phyloP scores from a whole-genome alignment of 73 alveolate genomes.

The Paraurostyla sp. region DNA sequence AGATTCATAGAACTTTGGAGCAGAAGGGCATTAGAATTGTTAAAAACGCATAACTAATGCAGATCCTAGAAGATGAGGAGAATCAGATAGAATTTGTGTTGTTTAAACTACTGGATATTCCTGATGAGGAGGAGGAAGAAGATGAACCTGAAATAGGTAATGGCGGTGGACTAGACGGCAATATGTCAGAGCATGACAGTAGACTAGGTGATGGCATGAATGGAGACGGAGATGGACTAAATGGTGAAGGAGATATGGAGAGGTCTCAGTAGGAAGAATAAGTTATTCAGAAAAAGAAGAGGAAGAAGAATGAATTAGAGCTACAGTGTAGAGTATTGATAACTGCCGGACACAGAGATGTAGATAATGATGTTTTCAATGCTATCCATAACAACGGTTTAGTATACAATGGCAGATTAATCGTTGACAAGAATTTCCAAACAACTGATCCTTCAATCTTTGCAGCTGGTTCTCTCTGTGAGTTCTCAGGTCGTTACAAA shows the following conservation, averaged over 20 bases:
- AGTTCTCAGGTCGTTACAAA: conserved; percentile 97
- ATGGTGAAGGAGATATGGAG: conserved; percentile 51
- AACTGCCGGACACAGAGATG: conserved; percentile 98
- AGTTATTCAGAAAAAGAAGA: conserved; percentile 78
- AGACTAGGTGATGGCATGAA: conserved; percentile 63
- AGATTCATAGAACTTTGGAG: conserved; percentile 74
- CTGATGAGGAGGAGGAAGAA: conserved; percentile 87
- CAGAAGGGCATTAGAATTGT: conserved; percentile 78
- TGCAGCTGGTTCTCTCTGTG: conserved; percentile 99
- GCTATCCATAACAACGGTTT: conserved; percentile 98
- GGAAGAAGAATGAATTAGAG: conserved; percentile 83
- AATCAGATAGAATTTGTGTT: conserved; percentile 70
- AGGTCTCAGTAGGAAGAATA: conserved; percentile 72
- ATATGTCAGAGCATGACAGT: conserved; percentile 74
- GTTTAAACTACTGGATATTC: conserved; percentile 75
- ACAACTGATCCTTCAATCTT: conserved; percentile 97
- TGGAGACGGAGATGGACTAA: conserved; percentile 44
- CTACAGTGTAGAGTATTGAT: conserved; percentile 87
- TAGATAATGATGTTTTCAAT: conserved; percentile 95
- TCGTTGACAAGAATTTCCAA: conserved; percentile 96
- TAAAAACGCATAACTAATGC: conserved; percentile 73
- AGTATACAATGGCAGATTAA: conserved; percentile 98
- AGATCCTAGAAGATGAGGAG: conserved; percentile 80
- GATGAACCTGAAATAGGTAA: conserved; percentile 71
- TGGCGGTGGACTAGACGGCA: conserved; percentile 50